Base-by-base conservation (phyloP, 352 stramenopile species). In the Nothophytophthora sp. region DNA sequence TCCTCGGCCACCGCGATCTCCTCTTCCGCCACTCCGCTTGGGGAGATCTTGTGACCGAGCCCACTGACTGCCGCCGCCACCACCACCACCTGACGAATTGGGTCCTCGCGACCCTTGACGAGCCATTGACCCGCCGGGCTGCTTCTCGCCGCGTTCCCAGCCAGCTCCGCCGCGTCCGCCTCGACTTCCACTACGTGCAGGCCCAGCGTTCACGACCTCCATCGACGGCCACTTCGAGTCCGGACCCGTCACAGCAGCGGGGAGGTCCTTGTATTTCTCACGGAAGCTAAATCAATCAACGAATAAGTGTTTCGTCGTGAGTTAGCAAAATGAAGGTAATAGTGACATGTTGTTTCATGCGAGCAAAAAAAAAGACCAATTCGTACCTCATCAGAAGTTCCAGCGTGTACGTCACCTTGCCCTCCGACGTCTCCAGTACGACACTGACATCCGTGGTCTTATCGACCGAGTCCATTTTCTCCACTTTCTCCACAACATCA, bases 111-210 rank as follows among this genome's bases (percentile, higher is more conserved):
- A 86, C 15, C 69, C 73, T 56, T 84, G 76, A 13, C 81, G 76
- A 23, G 63, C 65, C 27, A n/a, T n/a, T n/a, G 72, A 50, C 15
- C 67, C 64, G 12, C 66, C 62, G 20, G 56, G 32, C 30, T 86
- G 73, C 12, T 80, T 81, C 13, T 85, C 72, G 20, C 79, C 72
- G 53, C 80, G 76, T 35, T 90, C 80, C 81, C 81, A 91, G 15
- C 70, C 62, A 37, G 53, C 55, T 30, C 71, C 63, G 64, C 50
- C 63, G 20, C 76, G 66, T 33, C 69, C 67, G 37, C 73, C 70
- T 13, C 71, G 70, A 11, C 66, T 78, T 33, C 64, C 48, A 45
- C 65, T 58, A 35, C 69, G 67, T 13, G 63, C 64, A 27, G 79
- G 73, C 24, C 79, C 79, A 35, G 88, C 79, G 13, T 71, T 85